Conservation (phyloP, 1,284 basidiomycete species). For the Cystobasidiaceae sp. region DNA sequence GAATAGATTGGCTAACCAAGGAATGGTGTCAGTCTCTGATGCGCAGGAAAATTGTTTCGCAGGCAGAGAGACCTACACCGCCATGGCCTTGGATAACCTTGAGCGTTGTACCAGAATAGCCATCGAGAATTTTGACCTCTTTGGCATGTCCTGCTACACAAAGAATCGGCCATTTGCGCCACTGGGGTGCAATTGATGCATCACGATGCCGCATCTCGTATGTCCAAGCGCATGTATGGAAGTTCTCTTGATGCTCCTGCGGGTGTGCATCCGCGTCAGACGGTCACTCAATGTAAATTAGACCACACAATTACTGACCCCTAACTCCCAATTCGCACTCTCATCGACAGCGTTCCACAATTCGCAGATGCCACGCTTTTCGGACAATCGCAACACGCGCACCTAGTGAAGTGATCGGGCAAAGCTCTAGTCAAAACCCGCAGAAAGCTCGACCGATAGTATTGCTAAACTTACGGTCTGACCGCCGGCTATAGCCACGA, state of each 20-base stretch:
- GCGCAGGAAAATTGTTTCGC: not conserved
- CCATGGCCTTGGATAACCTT: slow-evolving; percentile 29
- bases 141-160: slow-evolving; percentile 8
- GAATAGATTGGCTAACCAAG: slow-evolving; percentile 20
- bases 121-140: slow-evolving; percentile 26
- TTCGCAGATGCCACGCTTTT: slow-evolving; percentile 9
- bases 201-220: not conserved
- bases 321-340: slow-evolving; percentile 9
- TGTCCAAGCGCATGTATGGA: slow-evolving; percentile 18
- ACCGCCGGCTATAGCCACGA: slow-evolving; percentile 25
- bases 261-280: not conserved
- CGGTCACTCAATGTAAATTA: no score
- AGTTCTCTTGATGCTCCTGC: not conserved
- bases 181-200: not conserved
- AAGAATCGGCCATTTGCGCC: slow-evolving; percentile 27
- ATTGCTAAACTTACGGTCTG: not conserved
- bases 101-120: slow-evolving; percentile 17
- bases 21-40: not conserved
- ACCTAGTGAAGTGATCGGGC: not conserved
- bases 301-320: not conserved
- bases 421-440: not conserved
- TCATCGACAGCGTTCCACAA: slow-evolving; percentile 29
- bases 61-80: not conserved
- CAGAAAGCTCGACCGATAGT: no score
- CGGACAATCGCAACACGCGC: slow-evolving; percentile 13